Evolutionary conservation across 495 filamentous ascomycete genomes (phyloP).

Genomic region (Endocarpon pusillum): DNA sequence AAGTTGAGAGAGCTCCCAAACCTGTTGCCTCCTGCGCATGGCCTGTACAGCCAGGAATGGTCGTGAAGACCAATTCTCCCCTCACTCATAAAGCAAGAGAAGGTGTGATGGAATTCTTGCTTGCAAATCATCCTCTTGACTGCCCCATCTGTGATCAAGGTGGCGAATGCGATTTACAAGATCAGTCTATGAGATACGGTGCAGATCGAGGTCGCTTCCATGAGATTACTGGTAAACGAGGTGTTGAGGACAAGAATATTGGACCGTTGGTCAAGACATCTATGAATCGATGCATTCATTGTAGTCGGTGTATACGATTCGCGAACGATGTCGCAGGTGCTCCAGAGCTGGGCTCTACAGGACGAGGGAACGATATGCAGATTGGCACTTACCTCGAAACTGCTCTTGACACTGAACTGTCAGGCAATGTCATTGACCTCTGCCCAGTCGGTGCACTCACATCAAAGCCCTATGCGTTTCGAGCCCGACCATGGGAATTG

Average conservation of each 20-base stretch:
- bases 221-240: conserved; percentile 85
- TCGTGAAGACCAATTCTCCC: conserved; percentile 93
- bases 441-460: conserved; percentile 94
- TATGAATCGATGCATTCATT: conserved; percentile 99
- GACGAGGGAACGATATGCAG: conserved; percentile 90
- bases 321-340: conserved; percentile 94
- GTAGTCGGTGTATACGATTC: conserved; percentile 92
- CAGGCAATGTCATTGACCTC: conserved; percentile 93
- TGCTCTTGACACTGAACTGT: conserved; percentile 81
- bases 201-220: conserved; percentile 93
- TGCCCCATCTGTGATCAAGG: conserved; percentile 98
- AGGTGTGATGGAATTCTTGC: conserved; percentile 95
- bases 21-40: conserved; percentile 96
- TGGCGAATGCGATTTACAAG: conserved; percentile 95
- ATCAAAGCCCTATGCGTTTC: conserved; percentile 95
- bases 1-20: conserved; percentile 90
- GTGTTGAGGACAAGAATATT: conserved; percentile 98
- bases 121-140: conserved; percentile 94
- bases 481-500: conserved; percentile 89
- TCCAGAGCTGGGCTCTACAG: conserved; percentile 82
- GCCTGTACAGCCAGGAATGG: conserved; percentile 97
- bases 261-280: conserved; percentile 97
- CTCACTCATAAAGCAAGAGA: conserved; percentile 92
- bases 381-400: conserved; percentile 95
- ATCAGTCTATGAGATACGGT: conserved; percentile 98